Evolutionary conservation across 495 filamentous ascomycete genomes (phyloP), one percentile per base, ranked within the genome.

Genomic region (Pyronema domesticum): DNA sequence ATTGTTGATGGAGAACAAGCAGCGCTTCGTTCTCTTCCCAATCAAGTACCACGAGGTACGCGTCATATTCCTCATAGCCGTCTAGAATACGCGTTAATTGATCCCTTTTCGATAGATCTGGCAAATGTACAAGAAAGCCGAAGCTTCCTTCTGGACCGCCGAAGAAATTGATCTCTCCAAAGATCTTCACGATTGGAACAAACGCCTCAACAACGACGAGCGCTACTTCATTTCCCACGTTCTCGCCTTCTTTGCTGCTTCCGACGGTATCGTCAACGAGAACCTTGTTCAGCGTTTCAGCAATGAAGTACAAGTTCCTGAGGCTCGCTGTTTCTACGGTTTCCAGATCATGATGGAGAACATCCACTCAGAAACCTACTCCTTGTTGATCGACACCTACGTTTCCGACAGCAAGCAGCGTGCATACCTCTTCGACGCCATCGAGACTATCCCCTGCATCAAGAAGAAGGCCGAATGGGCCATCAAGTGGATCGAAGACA

Each of bases 321-420:
- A 98, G 73, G 91, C 91, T 54, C 87, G 91, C 68, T 96, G 91
- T 81, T 98, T 98, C 80, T 98, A 98, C 69, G 91, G 91, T 60
- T 99, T 99, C 79, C 91, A 99, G 74, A 99, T 99, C 75, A 99
- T 99, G 91, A 96, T 99, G 85, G 91, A 99, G 80, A 99, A 99
- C 74, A 95, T 99, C 65, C 91, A 99, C 79, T 94, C 91, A 30
- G 91, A 99, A 73, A 99, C 91, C 46, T 99, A 99, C 79, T 95
- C 89, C 36, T 80, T 99, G 11, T 81, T 99, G 61, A 99, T 99
- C 69, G 91, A 99, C 66, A 99, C 93, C 57, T 99, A 99, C 73
- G 93, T 98, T 76, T 95, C 94, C 76, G 91, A 98, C 75, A 86
- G 87, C 55, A 84, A 86, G 70, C 91, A 98, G 74, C 83, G 89